Base-by-base conservation (phyloP, 345 rosid species). In the Hibiscus mutabilis region DNA sequence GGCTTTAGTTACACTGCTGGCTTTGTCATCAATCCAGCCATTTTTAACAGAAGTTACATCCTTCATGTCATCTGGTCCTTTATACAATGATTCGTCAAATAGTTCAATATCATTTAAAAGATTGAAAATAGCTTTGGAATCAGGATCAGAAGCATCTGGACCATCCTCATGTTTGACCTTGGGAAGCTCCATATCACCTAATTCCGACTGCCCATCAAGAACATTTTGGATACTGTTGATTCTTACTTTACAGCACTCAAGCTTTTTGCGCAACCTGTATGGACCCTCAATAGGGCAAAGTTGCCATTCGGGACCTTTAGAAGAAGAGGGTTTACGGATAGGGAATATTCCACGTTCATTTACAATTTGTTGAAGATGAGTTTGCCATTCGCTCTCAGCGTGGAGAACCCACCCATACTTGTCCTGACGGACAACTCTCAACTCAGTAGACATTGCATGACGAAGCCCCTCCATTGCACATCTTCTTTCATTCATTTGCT, bases 371-470 rank as follows among this genome's bases (percentile, higher is more conserved):
- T 89, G 97, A 64, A 96, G 92, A 79, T 89, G 94, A 18, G 88
- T 92, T 79, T 96, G 94, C 99, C 99, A 96, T 85, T 89, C 96
- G 57, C 99, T 96, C 82, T 96, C 99, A 70, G 99, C 99, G 81
- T 96, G 98, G 59, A 96, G 94, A 81, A 96, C 90, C 99, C 99
- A 96, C 58, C 99, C 99, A 80, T 96, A 96, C 81, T 96, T 96
- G 77, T 92, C 94, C 85, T 96, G 99, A 74, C 99, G 93, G 70
- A 96, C 96, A 81, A 96, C 98, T 82, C 99, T 89, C 68, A 96
- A 84, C 84, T 96, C 99, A 59, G 99, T 91, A 74, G 99, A 87
- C 99, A 96, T 92, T 69, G 84, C 85, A 82, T 92, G 97, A 65
- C 99, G 96, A 75, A 96, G 79, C 84, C 89, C 79, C 76, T 92